Conservation (phyloP, 177 flowering plant genomes). For the Telopea speciosissima region DNA sequence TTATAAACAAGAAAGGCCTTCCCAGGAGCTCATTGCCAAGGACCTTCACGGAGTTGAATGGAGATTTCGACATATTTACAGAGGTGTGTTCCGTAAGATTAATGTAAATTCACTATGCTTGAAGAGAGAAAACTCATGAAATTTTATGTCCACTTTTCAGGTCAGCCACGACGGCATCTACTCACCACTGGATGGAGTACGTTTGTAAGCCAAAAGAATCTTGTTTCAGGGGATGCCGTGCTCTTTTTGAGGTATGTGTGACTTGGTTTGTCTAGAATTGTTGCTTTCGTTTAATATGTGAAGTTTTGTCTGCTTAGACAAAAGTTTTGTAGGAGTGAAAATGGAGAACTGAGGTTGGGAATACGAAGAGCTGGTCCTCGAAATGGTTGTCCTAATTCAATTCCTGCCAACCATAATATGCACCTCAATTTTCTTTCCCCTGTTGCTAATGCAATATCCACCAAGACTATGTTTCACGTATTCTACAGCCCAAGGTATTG, state of each 20-base stretch:
- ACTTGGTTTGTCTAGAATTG: too few species aligned
- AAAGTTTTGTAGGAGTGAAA: constrained; percentile 54
- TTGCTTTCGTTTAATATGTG: background rate
- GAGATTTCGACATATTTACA: constrained; percentile 90
- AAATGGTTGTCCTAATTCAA: constrained; percentile 56
- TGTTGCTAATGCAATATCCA: constrained; percentile 73
- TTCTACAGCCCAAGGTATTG: constrained; percentile 88
- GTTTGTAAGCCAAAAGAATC: constrained; percentile 80
- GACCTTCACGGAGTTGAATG: constrained; percentile 96
- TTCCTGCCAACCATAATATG: constrained; percentile 40
- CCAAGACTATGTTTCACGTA: constrained; percentile 59
- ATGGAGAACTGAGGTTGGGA: constrained; percentile 85
- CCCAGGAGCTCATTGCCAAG: constrained; percentile 89
- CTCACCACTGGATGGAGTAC: constrained; percentile 93
- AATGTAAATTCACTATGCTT: constrained; percentile 3
- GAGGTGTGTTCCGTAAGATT: constrained; percentile 44
- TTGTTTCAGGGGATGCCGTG: constrained; percentile 87
- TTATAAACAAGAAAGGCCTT: constrained; percentile 82
- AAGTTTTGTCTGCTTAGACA: background rate
- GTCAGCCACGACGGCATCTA: constrained; percentile 92
- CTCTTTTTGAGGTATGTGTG: constrained; percentile 67
- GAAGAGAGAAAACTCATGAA: background rate
- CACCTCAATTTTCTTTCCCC: constrained; percentile 48
- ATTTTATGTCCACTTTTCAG: constrained; percentile 30
- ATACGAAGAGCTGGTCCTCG: constrained; percentile 73